Evolutionary conservation across 176 grass and related monocot species (phyloP).

Genomic region (Microstegium vimineum): DNA sequence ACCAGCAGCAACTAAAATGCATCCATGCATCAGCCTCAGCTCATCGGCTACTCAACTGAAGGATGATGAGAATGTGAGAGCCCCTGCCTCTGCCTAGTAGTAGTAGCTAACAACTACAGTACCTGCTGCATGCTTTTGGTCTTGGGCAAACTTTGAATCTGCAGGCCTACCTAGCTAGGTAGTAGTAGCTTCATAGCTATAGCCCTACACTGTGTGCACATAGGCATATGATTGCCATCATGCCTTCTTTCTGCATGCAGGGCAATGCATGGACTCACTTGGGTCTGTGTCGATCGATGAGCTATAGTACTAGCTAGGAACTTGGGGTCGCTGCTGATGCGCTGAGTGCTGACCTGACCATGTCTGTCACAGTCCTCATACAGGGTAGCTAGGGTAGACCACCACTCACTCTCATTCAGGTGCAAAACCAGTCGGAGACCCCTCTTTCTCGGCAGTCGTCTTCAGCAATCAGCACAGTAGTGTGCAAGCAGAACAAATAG

Average conservation of each 20-base stretch:
- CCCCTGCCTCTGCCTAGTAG: neutral
- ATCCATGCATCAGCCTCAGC: too few species aligned
- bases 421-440: slow-evolving; percentile 22
- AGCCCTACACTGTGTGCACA: neutral
- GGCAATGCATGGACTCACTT: slow-evolving; percentile 27
- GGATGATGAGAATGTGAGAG: neutral
- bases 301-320: neutral
- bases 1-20: too few species aligned
- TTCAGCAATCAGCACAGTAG: slow-evolving; percentile 1
- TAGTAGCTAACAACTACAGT: neutral
- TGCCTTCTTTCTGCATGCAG: slow-evolving; percentile 48
- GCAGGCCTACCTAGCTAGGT: slow-evolving; percentile 18
- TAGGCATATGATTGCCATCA: slow-evolving; percentile 34
- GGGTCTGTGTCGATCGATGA: neutral
- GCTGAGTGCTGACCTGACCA: neutral
- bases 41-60: too few species aligned
- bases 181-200: neutral
- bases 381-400: neutral
- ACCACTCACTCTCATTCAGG: neutral
- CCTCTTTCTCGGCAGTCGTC: neutral
- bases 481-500: neutral
- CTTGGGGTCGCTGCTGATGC: slow-evolving; percentile 14
- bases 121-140: neutral
- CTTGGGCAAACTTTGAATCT: slow-evolving; percentile 27
- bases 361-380: neutral